Evolutionary conservation across 352 stramenopile species (phyloP), one percentile per base, ranked within the genome.

Genomic region (Pythium inflatum): DNA sequence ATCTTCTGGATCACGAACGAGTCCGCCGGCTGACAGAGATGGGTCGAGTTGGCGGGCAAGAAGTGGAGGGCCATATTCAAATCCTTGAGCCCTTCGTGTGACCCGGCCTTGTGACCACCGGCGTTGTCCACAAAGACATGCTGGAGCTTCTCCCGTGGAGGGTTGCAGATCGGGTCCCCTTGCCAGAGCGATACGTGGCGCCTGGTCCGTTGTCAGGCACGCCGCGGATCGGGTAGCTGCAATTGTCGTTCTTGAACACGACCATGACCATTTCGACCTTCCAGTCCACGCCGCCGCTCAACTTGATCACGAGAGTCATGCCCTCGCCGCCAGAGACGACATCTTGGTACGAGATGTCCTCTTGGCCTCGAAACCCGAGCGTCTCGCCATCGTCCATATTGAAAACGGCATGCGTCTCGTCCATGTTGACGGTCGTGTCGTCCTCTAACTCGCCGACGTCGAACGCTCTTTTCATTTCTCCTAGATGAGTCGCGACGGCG

Each of bases 181-280:
- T 63, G 8, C 66, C 62, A 4, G 74, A 66, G 25, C 69, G 46
- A 64, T 77, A 80, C 13, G 41, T 68, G 3, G 63, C 66, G 13
- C 66, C 73, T 34, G 27, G 53, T 25, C 58, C 46, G 24, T 70
- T 58, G 25, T 75, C 70, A 13, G 54, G 20, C 24, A 75, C 27
- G 0, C 68, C 57, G 7, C 62, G 49, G n/a, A 76, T 76, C 9
- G 68, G 71, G 46, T 78, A 81, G 25, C 14, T 74, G 5, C 34
- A n/a, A 0, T 28, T 57, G 6, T 27, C 53, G 36, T 76, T 80
- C 49, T 54, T 38, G 16, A 81, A 72, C 13, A 79, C 75, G 43
- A 81, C 67, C 45, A 45, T 71, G 46, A 13, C 6, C 12, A 27
- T n/a, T 41, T 56, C 41, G 2, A 65, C 8, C 9, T 41, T 18